Percentiles rank a stretch among this genome's conserved stretches.
These are phyloP conservation scores for Orbilia quercus DNA, from an alignment of 2,329 filamentous ascomycete species.

Conservation along the genomic window DNA sequence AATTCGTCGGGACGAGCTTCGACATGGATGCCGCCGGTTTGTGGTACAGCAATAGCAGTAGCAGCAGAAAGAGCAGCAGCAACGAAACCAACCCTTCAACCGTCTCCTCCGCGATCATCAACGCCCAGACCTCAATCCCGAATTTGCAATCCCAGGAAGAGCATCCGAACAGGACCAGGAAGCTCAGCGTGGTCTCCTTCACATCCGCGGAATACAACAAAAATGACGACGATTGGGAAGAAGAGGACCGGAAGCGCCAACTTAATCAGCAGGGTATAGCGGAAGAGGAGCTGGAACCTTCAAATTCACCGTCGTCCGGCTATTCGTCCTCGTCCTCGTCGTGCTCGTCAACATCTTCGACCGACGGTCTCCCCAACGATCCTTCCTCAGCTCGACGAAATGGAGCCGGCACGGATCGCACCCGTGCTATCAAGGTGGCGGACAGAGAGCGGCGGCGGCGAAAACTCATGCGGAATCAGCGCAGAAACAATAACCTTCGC, in stretches of 20 bases:
- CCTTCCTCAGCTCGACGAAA: constrained; percentile 8
- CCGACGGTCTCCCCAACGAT: constrained; percentile 7
- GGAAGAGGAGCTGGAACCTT: constrained; percentile 17
- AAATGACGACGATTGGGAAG: constrained; percentile 37
- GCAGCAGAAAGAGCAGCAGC: constrained; percentile 27
- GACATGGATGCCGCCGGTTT: constrained; percentile 27
- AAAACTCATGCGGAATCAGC: constrained; percentile 36
- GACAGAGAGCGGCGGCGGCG: constrained; percentile 39
- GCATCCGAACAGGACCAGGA: constrained; percentile 30
- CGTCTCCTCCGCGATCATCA: constrained; percentile 5
- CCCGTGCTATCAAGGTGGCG: constrained; percentile 5
- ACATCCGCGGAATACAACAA: constrained; percentile 47
- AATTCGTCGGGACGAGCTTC: constrained; percentile 1
- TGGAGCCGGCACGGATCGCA: constrained; percentile 2
- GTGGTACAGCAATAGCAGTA: constrained; percentile 43
- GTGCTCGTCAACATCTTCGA: constrained; percentile 17
- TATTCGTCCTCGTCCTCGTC: constrained; percentile 30
- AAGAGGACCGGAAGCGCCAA: constrained; percentile 10
- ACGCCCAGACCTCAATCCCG: neutral
- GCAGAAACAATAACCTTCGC: constrained; percentile 6
- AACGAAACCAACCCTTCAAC: constrained; percentile 13
- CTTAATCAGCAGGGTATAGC: constrained; percentile 9
- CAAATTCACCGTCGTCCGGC: constrained; percentile 26
- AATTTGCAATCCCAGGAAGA: neutral
- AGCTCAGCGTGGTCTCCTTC: constrained; percentile 52